Conservation (phyloP, 306 rosid genomes). For the Trifolium dubium region DNA sequence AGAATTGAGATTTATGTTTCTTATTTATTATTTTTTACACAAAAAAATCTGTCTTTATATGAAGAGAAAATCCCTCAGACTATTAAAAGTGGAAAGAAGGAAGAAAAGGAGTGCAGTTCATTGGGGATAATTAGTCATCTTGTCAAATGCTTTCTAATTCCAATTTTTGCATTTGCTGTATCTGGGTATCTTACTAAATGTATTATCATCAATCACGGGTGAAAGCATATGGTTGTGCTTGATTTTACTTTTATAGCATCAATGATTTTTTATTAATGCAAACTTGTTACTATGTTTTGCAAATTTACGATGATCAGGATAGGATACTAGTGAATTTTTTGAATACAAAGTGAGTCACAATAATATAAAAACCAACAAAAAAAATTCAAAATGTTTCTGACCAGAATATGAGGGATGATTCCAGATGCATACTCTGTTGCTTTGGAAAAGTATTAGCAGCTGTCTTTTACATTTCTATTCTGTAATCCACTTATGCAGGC, state of each 20-base stretch:
- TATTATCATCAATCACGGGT: background rate
- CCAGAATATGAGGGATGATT: background rate
- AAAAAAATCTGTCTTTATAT: conserved; percentile 4
- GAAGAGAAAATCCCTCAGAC: background rate
- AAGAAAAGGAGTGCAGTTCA: background rate
- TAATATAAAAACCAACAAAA: background rate
- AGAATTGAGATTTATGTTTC: conserved; percentile 35
- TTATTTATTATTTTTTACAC: conserved; percentile 21
- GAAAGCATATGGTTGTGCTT: background rate
- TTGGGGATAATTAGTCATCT: background rate
- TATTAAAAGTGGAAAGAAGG: background rate
- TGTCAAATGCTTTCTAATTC: conserved; percentile 24
- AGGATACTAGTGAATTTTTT: background rate
- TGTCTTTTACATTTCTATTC: background rate
- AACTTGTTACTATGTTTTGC: background rate
- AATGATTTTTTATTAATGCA: background rate
- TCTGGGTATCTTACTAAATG: background rate
- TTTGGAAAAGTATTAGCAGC: background rate
- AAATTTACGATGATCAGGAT: background rate
- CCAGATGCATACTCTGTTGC: background rate
- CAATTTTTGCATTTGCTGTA: conserved; percentile 5
- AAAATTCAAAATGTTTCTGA: background rate
- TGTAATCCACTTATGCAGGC: background rate
- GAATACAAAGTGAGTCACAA: too few species aligned
- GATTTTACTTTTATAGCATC: background rate